phyloP scores from a whole-genome alignment of 2,329 filamentous ascomycete genomes.

The Cadophora gregata region DNA sequence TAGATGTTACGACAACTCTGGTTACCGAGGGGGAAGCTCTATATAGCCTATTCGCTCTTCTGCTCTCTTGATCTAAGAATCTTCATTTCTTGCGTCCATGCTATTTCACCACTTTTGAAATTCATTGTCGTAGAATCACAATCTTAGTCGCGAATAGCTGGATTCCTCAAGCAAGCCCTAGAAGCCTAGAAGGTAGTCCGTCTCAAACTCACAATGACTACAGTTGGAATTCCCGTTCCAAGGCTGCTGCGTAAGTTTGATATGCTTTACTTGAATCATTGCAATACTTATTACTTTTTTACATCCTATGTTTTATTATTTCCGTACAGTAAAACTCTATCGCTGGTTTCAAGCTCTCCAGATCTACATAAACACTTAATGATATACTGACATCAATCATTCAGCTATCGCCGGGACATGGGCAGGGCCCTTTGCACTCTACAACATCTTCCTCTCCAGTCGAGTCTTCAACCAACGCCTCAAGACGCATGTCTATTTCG shows the following conservation, averaged over 20 bases:
- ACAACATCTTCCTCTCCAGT: slow-evolving; percentile 30
- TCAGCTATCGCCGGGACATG: slow-evolving; percentile 31
- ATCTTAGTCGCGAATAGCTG: too few relatives aligned
- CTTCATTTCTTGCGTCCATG: too few relatives aligned
- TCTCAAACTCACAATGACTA: neutral
- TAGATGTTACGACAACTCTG: neutral
- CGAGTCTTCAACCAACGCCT: slow-evolving; percentile 27
- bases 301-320: too few relatives aligned
- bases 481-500: slow-evolving; percentile 25
- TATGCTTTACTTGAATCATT: neutral
- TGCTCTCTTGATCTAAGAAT: neutral
- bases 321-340: too few relatives aligned
- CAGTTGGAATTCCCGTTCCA: neutral
- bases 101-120: too few relatives aligned
- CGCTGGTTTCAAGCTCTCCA: too few relatives aligned
- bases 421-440: slow-evolving; percentile 31
- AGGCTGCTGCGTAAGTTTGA: neutral
- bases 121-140: too few relatives aligned
- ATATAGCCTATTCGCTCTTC: neutral
- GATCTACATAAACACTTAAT: neutral
- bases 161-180: too few relatives aligned
- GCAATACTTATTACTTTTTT: too few relatives aligned
- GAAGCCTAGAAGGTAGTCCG: too few relatives aligned
- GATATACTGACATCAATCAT: neutral
- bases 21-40: neutral